Base-by-base conservation (phyloP, 345 rosid species). In the Melastoma malabathricum region DNA sequence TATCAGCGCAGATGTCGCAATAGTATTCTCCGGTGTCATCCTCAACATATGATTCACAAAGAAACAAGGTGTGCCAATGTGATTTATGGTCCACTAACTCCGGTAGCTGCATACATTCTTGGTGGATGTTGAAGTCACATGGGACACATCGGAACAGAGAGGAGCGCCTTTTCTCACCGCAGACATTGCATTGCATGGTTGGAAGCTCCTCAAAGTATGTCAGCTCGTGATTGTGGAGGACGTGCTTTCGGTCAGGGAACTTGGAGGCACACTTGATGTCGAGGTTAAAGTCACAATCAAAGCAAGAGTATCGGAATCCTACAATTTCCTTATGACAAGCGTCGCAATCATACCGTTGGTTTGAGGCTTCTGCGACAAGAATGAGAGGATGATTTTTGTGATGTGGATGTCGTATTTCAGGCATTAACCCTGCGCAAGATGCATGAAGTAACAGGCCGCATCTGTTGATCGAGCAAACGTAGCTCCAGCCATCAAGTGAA, bases 291-390 rank as follows among this genome's bases (percentile, higher is more conserved):
- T 48, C n/a, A n/a, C 51, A 5, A 6, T 48, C 51, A 13, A 23
- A 3, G n/a, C 51, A 22, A 0, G 34, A 48, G 51, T 10, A 5
- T 6, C 29, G 15, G 5, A 13, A 20, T 8, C 0, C 16, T 0
- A 0, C n/a, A n/a, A 20, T 13, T 1, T 0, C 3, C 31, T 0
- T 0, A 0, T 0, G 0, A 15, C 51, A 48, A 9, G 0, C 1
- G 23, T 1, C 9, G 1, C 51, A 22, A 23, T 0, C 4, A 0
- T 0, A 13, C 2, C 13, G 0, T 20, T 4, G 0, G 25, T 5
- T 0, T 4, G 2, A 15, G 25, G 10, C 3, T 18, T 14, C 0
- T 3, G n/a, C 20, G 34, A 15, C 2, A n/a, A 48, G 10, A 10
- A 16, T 1, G 10, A 48, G 51, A 0, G 23, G 1, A 20, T 20